Conservation (phyloP, 345 rosid genomes). For the Murraya koenigii region DNA sequence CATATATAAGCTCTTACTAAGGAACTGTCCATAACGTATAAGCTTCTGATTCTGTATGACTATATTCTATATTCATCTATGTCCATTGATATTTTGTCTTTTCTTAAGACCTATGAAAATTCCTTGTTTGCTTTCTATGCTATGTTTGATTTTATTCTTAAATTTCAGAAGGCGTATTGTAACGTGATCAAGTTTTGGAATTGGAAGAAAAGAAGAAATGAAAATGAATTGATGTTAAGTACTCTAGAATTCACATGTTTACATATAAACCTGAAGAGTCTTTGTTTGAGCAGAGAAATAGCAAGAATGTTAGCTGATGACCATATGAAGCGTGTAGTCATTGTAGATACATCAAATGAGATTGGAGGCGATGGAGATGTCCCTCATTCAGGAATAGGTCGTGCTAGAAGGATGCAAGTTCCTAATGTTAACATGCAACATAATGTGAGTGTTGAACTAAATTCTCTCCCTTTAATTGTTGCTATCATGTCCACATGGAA, state of each 20-base stretch:
- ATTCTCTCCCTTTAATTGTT: neutral
- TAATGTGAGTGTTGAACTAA: conserved; percentile 46
- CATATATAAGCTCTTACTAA: neutral
- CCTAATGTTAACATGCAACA: conserved; percentile 93
- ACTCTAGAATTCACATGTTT: neutral
- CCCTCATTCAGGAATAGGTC: conserved; percentile 89
- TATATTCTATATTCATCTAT: neutral
- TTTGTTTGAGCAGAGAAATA: conserved; percentile 51
- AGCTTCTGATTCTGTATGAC: neutral
- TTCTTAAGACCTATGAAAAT: neutral
- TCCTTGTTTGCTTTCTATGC: neutral
- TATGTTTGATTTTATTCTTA: neutral
- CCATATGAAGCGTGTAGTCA: conserved; percentile 78
- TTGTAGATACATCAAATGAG: conserved; percentile 88
- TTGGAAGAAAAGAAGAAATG: neutral
- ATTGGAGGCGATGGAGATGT: conserved; percentile 98
- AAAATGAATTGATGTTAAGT: neutral
- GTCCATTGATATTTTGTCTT: neutral
- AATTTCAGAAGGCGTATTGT: neutral
- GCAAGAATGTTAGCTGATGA: conserved; percentile 97
- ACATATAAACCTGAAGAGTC: neutral
- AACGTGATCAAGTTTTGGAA: neutral
- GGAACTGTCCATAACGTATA: neutral
- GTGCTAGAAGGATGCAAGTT: conserved; percentile 98
- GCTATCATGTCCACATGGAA: neutral